phyloP scores from a whole-genome alignment of 768 basidiomycete genomes.

The Pleurotus pulmonarius region DNA sequence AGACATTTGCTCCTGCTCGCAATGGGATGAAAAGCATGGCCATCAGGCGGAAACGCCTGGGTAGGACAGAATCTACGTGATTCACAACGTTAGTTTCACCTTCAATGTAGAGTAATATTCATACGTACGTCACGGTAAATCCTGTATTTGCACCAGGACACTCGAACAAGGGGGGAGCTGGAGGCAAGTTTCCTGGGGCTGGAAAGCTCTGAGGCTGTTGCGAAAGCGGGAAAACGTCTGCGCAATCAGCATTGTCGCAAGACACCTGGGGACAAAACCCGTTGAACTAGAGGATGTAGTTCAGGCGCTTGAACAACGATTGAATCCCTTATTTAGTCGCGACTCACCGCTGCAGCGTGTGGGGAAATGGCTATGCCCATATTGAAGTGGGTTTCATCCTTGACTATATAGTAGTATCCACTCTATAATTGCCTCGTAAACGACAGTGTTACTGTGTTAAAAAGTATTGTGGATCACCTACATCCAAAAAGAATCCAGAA shows the following conservation, averaged over 20 bases:
- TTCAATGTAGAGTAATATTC: neutral
- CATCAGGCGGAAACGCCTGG: no score
- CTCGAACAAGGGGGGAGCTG: conserved; percentile 17
- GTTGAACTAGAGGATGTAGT: conserved; percentile 5
- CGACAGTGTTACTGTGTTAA: neutral
- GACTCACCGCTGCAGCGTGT: conserved; percentile 12
- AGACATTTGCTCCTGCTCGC: no score
- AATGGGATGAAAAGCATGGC: neutral
- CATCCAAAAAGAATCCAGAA: conserved; percentile 21
- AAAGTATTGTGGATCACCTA: conserved; percentile 1
- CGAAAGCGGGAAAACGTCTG: conserved; percentile 14
- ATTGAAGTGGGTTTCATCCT: conserved; percentile 22
- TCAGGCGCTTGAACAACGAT: neutral
- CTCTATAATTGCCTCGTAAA: conserved; percentile 8
- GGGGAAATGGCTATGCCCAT: conserved; percentile 21
- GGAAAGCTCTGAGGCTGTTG: conserved; percentile 22
- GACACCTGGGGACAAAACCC: conserved; percentile 19
- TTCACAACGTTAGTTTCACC: neutral
- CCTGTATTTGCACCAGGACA: conserved; percentile 17
- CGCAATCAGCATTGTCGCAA: conserved; percentile 21
- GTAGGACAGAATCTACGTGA: no score
- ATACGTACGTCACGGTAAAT: conserved; percentile 22
- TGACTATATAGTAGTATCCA: conserved; percentile 26
- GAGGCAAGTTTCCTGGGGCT: conserved; percentile 10
- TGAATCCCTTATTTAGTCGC: neutral